A percentile compares a stretch with the other conserved stretches of the same genome.
phyloP scores from a whole-genome alignment of 148 eudicot species.

The Fagopyrum tataricum region DNA sequence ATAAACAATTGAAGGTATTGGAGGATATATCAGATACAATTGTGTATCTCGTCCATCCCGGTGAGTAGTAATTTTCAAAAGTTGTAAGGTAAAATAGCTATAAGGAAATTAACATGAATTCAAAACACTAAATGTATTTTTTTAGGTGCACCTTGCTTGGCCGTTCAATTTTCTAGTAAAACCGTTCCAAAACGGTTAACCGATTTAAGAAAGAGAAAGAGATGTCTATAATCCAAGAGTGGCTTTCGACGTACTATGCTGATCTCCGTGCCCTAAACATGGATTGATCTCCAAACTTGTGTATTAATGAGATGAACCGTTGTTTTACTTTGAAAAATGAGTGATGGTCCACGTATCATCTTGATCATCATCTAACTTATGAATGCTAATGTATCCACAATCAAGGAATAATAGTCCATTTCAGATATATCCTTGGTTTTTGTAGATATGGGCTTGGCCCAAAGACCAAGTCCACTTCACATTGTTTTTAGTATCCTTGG shows the following conservation, averaged over 20 bases:
- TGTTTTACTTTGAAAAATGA: too few species aligned
- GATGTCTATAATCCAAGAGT: neutral
- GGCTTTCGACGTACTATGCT: neutral
- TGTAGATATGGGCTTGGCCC: too few species aligned
- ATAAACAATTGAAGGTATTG: neutral
- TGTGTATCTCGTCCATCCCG: neutral
- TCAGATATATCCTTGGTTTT: too few species aligned
- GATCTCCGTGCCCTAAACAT: neutral
- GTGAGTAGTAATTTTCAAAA: neutral
- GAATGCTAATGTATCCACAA: too few species aligned
- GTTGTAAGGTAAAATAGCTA: too few species aligned
- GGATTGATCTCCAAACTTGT: neutral
- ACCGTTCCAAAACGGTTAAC: neutral
- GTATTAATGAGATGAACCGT: neutral
- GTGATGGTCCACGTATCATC: too few species aligned
- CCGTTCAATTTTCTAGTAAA: neutral
- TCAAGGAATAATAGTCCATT: too few species aligned
- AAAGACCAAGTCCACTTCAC: too few species aligned
- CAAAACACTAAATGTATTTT: neutral
- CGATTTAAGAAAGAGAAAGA: neutral
- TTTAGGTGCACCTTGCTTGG: neutral
- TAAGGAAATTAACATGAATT: neutral
- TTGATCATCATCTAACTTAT: too few species aligned
- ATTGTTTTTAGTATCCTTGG: too few species aligned
- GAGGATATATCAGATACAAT: neutral